Conservation (phyloP, 2,329 filamentous ascomycete species). For the Ilyonectria robusta region DNA sequence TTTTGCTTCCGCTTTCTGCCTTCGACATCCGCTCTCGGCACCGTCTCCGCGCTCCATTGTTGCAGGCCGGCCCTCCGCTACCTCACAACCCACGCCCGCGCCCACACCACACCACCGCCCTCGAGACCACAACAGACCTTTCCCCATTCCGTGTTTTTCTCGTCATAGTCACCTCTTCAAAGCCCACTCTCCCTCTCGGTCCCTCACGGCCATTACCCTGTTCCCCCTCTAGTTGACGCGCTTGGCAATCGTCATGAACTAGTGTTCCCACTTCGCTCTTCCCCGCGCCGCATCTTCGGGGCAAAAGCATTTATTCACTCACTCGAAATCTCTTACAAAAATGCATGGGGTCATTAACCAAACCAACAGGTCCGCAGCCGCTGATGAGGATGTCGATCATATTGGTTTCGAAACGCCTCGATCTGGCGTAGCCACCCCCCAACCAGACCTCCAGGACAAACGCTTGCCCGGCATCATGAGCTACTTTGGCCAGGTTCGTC, state of each 20-base stretch:
- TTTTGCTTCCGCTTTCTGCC: constrained; percentile 30
- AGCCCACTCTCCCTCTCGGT: constrained; percentile 44
- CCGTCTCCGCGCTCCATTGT: constrained; percentile 38
- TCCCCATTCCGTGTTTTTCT: constrained; percentile 51
- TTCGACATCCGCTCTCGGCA: constrained; percentile 48
- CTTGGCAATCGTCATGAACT: constrained; percentile 59
- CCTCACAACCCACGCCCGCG: constrained; percentile 43
- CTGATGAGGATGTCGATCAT: constrained; percentile 82
- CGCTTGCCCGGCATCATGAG: constrained; percentile 95
- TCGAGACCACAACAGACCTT: constrained; percentile 40
- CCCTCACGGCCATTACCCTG: constrained; percentile 43
- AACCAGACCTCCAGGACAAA: constrained; percentile 94
- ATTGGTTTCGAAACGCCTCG: constrained; percentile 89
- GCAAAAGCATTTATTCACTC: constrained; percentile 50
- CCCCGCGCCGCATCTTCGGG: constrained; percentile 48
- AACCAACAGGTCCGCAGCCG: constrained; percentile 66
- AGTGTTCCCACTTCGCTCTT: constrained; percentile 54
- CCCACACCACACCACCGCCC: constrained; percentile 48
- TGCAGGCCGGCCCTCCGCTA: constrained; percentile 33
- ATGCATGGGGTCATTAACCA: constrained; percentile 67
- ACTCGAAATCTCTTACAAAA: constrained; percentile 48
- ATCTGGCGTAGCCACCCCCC: constrained; percentile 92
- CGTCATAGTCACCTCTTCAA: constrained; percentile 49
- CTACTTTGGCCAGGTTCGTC: constrained; percentile 99
- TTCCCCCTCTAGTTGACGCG: constrained; percentile 47